Percentiles rank a stretch among this genome's conserved stretches.
Conservation (phyloP, 164 flowering plant species). For the Piper betle region DNA sequence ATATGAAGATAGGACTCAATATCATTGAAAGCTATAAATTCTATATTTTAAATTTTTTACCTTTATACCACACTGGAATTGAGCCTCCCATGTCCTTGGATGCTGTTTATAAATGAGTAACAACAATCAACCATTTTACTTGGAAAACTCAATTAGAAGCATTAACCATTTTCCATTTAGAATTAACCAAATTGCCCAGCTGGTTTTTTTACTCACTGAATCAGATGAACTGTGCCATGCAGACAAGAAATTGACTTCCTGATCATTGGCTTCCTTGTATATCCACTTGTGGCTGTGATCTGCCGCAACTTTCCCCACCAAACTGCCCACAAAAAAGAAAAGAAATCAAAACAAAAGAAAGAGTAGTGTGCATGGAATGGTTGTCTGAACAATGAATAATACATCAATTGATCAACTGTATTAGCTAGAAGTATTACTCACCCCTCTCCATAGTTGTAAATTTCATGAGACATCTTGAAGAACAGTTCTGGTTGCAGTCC, state of each 20-base stretch:
- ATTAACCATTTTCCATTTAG: not conserved
- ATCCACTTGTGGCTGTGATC: slow-evolving; percentile 95
- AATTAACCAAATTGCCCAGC: not conserved
- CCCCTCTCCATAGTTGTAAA: slow-evolving; percentile 99
- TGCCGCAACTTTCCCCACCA: slow-evolving; percentile 95
- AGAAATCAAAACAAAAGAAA: not conserved
- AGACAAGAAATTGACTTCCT: slow-evolving; percentile 77
- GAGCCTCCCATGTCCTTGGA: slow-evolving; percentile 99
- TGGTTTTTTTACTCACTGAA: slow-evolving; percentile 35
- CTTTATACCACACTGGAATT: slow-evolving; percentile 93
- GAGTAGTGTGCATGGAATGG: too few relatives aligned
- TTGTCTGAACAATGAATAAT: too few relatives aligned
- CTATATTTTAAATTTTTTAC: slow-evolving; percentile 15
- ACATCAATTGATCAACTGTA: not conserved
- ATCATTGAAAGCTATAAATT: too few relatives aligned
- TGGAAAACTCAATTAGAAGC: not conserved
- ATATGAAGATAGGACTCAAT: too few relatives aligned
- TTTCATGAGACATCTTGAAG: slow-evolving; percentile 99
- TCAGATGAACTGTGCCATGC: slow-evolving; percentile 92
- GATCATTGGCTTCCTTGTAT: slow-evolving; percentile 72
- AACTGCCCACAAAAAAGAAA: slow-evolving; percentile 24
- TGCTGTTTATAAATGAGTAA: slow-evolving; percentile 29
- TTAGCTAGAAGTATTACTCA: slow-evolving; percentile 7
- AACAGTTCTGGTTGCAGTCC: slow-evolving; percentile 93
- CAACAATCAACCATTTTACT: not conserved